phyloP scores from a whole-genome alignment of 225 moss, liverwort and hornwort species.

The Antitrichia curtipendula region DNA sequence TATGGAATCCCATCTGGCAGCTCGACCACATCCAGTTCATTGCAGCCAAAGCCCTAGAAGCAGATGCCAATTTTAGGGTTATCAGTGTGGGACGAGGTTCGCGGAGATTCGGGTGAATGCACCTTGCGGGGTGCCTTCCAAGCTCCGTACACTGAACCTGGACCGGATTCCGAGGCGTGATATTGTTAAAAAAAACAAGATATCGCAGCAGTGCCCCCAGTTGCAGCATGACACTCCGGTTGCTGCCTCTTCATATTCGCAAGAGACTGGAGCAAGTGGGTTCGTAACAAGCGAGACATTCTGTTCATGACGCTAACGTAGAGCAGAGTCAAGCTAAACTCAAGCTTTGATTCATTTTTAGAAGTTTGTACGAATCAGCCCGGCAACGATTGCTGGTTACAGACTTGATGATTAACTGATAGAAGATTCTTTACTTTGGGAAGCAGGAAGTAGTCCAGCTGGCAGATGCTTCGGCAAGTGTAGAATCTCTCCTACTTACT shows the following conservation, averaged over 20 bases:
- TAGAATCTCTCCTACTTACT: not conserved
- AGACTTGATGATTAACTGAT: not conserved
- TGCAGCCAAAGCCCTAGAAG: not conserved
- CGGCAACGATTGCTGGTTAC: too few relatives aligned
- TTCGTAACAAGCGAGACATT: not conserved
- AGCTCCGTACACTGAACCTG: not conserved
- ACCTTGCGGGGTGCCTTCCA: rapidly evolving
- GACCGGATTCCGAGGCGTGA: not conserved
- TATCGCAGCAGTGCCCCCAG: not conserved
- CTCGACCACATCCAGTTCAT: not conserved
- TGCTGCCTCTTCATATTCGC: not conserved
- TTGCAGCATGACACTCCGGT: not conserved
- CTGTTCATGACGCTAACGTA: not conserved
- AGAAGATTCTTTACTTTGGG: not conserved
- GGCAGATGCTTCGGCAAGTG: not conserved
- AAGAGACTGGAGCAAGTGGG: not conserved
- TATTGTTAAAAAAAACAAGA: not conserved
- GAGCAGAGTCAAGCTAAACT: not conserved
- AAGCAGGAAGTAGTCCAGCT: too few relatives aligned
- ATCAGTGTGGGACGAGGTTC: not conserved
- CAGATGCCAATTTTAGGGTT: not conserved
- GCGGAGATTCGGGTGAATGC: not conserved
- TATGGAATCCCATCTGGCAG: not conserved
- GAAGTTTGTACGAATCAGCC: not conserved
- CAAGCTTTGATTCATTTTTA: not conserved